These are phyloP conservation scores for Monosporascus sp. DNA, from an alignment of 2,329 filamentous ascomycete species.

Conservation along the genomic window DNA sequence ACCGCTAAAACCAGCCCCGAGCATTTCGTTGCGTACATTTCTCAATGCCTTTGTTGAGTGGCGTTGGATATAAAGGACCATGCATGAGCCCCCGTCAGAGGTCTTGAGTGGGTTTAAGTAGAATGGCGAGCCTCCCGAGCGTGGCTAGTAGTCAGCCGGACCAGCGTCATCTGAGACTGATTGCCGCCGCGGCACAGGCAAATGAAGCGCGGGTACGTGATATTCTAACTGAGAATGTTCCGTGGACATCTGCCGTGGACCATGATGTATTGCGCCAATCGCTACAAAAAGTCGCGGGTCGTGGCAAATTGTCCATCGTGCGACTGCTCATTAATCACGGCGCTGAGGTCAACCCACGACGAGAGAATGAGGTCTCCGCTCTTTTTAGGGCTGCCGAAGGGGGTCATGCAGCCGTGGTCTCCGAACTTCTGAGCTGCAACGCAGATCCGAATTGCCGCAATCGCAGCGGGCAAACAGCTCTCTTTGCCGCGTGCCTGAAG, in stretches of 20 bases:
- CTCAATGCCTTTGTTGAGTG: no score
- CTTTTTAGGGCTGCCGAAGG: conserved; percentile 33
- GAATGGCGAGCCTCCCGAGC: conserved; percentile 26
- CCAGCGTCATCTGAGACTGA: conserved; percentile 30
- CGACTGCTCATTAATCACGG: conserved; percentile 33
- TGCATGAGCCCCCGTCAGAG: no score
- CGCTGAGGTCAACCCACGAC: conserved; percentile 30
- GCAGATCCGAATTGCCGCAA: conserved; percentile 30
- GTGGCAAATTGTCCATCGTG: conserved; percentile 30
- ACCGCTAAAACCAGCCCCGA: no score
- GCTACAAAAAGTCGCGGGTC: conserved; percentile 31
- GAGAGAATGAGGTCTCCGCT: conserved; percentile 30
- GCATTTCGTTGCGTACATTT: no score
- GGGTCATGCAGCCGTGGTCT: conserved; percentile 28
- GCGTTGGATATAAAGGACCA: no score
- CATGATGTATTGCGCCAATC: conserved; percentile 32
- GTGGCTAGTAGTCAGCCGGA: conserved; percentile 34
- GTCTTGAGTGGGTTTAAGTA: no score
- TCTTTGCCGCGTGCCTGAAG: conserved; percentile 30
- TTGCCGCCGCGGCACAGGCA: conserved; percentile 30
- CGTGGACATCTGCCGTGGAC: conserved; percentile 29
- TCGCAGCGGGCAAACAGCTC: conserved; percentile 29
- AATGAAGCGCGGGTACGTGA: conserved; percentile 32
- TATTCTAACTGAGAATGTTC: conserved; percentile 28
- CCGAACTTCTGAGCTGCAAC: conserved; percentile 26